Conservation (phyloP, 2,329 filamentous ascomycete species). For the Penicillium polonicum region DNA sequence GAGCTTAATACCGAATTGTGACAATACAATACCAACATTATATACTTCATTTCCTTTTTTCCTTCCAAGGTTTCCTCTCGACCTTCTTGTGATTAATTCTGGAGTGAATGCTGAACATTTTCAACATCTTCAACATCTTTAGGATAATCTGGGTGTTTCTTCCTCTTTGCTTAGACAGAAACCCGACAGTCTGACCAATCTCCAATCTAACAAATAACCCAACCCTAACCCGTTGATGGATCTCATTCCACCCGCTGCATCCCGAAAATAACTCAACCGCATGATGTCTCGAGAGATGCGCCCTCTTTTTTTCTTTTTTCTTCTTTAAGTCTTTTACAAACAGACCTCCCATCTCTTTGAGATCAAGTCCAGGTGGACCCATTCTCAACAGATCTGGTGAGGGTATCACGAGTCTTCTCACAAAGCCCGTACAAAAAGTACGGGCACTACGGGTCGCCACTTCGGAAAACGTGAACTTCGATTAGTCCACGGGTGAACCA, state of each 20-base stretch:
- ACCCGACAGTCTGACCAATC: background rate
- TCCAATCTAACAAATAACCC: slow-evolving; percentile 4
- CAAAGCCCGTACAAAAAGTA: background rate
- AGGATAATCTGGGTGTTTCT: background rate
- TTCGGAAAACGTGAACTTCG: slow-evolving; percentile 1
- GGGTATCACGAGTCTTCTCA: slow-evolving; percentile 6
- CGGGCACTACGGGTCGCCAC: background rate
- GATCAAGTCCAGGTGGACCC: background rate
- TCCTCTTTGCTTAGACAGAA: background rate
- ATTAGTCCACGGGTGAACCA: slow-evolving; percentile 1
- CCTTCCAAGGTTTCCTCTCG: background rate
- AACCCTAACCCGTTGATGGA: slow-evolving; percentile 21
- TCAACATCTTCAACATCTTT: background rate
- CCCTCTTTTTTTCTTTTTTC: background rate
- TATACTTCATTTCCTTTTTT: background rate
- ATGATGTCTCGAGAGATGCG: slow-evolving; percentile 3
- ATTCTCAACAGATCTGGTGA: slow-evolving; percentile 4
- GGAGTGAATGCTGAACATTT: too few relatives aligned
- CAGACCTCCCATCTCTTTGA: background rate
- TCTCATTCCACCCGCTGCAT: slow-evolving; percentile 25
- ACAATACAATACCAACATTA: background rate
- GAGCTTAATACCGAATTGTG: background rate
- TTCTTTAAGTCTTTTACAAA: background rate
- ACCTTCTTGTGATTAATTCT: too few relatives aligned
- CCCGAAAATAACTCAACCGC: slow-evolving; percentile 22